These are phyloP conservation scores for Trametes cinnabarina DNA, from an alignment of 768 basidiomycete species.

Conservation along the genomic window DNA sequence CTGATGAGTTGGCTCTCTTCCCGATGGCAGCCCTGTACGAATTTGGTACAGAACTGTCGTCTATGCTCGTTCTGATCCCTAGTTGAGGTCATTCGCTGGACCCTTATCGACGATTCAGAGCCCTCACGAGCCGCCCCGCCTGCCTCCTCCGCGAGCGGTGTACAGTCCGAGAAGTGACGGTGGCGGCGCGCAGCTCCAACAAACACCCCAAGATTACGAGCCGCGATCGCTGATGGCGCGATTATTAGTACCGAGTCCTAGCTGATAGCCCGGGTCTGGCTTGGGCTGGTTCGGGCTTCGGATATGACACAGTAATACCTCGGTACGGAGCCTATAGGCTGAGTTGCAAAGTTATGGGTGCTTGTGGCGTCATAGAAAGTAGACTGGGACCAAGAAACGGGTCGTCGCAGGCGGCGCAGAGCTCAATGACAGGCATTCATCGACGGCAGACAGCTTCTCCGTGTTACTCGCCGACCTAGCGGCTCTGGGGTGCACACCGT, in stretches of 20 bases:
- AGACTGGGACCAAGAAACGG: not conserved
- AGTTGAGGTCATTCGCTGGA: not conserved
- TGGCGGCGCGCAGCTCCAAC: not conserved
- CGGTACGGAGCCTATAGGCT: not conserved
- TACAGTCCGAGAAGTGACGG: not conserved
- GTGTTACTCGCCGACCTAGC: not conserved
- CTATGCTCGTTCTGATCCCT: not conserved
- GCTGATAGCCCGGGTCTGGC: not conserved
- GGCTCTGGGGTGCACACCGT: no score
- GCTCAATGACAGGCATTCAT: not conserved
- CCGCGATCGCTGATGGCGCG: not conserved
- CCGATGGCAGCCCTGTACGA: not conserved
- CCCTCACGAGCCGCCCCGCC: not conserved
- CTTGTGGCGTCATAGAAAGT: not conserved
- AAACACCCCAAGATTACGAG: not conserved
- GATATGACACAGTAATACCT: not conserved
- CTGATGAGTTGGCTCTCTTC: not conserved
- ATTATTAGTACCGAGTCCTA: not conserved
- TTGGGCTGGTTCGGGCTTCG: not conserved
- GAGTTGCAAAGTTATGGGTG: not conserved
- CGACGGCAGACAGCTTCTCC: not conserved
- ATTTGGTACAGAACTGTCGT: not conserved
- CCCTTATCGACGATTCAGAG: not conserved
- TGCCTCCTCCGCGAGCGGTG: not conserved
- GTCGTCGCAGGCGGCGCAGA: not conserved